Conservation (phyloP, 2,329 filamentous ascomycete species). For the Cryphonectria carpinicola region DNA sequence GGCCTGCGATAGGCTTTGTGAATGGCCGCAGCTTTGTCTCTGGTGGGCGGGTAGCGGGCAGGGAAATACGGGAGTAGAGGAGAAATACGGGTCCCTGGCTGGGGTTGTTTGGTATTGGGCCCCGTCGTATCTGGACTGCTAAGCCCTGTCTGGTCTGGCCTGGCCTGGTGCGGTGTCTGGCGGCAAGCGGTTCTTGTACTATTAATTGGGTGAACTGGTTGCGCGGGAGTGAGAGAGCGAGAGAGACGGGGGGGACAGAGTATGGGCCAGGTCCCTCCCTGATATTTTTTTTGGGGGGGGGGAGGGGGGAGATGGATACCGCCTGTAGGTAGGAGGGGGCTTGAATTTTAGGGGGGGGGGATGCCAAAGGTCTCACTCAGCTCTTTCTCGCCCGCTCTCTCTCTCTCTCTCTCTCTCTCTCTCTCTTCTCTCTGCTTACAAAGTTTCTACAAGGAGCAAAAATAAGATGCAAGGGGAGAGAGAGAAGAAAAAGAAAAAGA, state of each 20-base stretch:
- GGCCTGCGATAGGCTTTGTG: slow-evolving; percentile 39
- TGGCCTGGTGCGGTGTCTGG: slow-evolving; percentile 7
- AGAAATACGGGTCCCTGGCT: slow-evolving; percentile 4
- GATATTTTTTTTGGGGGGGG: neutral
- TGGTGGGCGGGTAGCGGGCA: slow-evolving; percentile 40
- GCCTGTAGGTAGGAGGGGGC: neutral
- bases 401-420: neutral
- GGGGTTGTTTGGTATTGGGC: slow-evolving; percentile 8
- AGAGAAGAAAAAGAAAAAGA: neutral
- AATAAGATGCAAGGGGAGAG: neutral
- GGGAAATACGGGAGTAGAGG: slow-evolving; percentile 33
- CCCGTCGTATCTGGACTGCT: neutral
- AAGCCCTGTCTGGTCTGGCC: neutral
- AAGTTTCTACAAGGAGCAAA: neutral
- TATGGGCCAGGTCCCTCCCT: neutral
- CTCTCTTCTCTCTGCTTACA: neutral
- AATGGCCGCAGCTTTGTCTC: slow-evolving; percentile 42
- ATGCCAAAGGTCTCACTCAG: neutral
- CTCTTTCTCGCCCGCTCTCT: too few species aligned
- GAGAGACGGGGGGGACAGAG: neutral
- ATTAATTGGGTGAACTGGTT: slow-evolving; percentile 9
- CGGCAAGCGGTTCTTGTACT: neutral
- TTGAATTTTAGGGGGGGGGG: neutral
- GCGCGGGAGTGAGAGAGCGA: neutral
- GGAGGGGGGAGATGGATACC: neutral